These are phyloP conservation scores for Pseudonectria buxi DNA, from an alignment of 2,329 filamentous ascomycete genomes.

Conservation along the genomic window DNA sequence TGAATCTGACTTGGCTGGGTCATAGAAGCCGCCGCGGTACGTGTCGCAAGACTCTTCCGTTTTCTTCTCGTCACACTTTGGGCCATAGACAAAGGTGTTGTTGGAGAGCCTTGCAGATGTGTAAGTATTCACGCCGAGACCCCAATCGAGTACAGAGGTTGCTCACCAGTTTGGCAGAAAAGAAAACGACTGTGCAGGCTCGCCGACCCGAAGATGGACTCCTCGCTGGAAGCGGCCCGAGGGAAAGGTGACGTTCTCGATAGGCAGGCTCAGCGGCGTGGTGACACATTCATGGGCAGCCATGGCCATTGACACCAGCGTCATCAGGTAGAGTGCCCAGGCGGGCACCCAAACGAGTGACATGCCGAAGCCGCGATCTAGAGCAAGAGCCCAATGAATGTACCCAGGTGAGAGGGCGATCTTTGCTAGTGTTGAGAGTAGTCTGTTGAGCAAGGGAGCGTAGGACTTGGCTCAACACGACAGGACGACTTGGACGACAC, in stretches of 20 bases:
- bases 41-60: slow-evolving; percentile 5
- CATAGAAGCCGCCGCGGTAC: slow-evolving; percentile 8
- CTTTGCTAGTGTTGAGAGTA: too few species aligned
- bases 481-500: too few species aligned
- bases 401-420: too few species aligned
- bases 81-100: slow-evolving; percentile 10
- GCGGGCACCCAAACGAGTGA: too few species aligned
- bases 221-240: slow-evolving; percentile 3
- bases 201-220: slow-evolving; percentile 4
- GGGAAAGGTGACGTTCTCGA: slow-evolving; percentile 4
- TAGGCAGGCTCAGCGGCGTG: background rate
- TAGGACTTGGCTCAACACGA: too few species aligned
- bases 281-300: too few species aligned
- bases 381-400: too few species aligned
- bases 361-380: too few species aligned
- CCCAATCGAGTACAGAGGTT: background rate
- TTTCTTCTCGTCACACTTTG: slow-evolving; percentile 3
- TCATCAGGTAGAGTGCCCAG: too few species aligned
- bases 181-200: slow-evolving; percentile 3
- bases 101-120: slow-evolving; percentile 3
- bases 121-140: too few species aligned
- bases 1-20: background rate
- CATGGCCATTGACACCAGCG: too few species aligned
- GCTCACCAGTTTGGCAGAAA: slow-evolving; percentile 8
- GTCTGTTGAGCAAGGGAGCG: too few species aligned